These are phyloP conservation scores for Mangifera indica DNA, from an alignment of 345 rosid genomes.

Conservation along the genomic window DNA sequence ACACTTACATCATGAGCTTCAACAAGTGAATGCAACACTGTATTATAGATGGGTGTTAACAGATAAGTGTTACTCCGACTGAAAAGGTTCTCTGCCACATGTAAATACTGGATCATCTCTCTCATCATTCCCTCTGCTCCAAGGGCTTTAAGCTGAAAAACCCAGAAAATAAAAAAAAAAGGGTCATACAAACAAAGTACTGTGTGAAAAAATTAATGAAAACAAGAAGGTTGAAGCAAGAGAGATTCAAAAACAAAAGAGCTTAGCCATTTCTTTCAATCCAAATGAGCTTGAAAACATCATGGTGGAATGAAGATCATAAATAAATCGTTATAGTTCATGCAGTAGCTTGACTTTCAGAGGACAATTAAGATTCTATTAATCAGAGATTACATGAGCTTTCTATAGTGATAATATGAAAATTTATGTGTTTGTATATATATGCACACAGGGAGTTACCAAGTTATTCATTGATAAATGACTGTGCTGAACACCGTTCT, in stretches of 20 bases:
- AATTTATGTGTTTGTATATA: too few species aligned
- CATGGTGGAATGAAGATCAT: neutral
- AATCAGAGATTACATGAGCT: neutral
- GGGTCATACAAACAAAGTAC: neutral
- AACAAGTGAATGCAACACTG: conserved; percentile 61
- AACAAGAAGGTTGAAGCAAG: neutral
- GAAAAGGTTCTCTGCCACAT: conserved; percentile 46
- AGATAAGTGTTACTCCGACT: conserved; percentile 30
- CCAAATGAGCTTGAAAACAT: neutral
- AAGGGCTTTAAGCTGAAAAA: conserved; percentile 63
- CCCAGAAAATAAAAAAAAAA: neutral
- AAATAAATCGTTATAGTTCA: neutral
- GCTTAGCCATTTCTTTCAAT: neutral
- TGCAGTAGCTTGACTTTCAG: neutral
- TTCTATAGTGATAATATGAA: neutral
- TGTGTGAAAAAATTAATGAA: neutral
- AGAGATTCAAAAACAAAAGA: neutral
- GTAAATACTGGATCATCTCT: conserved; percentile 55
- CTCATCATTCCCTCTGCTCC: conserved; percentile 76
- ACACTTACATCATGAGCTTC: conserved; percentile 58
- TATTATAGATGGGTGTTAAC: conserved; percentile 52
- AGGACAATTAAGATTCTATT: neutral
- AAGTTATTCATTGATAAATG: conserved; percentile 51
- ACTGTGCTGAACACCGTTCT: conserved; percentile 68
- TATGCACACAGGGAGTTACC: conserved; percentile 38